Base-by-base conservation (phyloP, 495 filamentous ascomycete species). In the Aspergillus hancockii region DNA sequence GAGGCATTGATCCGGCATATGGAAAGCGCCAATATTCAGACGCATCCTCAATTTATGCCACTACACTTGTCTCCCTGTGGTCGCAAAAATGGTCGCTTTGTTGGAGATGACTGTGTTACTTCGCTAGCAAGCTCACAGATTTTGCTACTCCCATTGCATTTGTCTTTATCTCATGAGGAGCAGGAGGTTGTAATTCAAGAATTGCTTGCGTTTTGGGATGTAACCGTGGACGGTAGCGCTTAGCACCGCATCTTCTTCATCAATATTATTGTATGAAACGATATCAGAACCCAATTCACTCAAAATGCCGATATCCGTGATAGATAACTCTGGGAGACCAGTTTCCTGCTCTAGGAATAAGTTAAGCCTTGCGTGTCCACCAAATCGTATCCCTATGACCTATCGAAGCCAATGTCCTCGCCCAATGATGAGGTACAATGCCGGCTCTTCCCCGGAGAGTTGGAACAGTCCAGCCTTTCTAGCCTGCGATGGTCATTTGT, bases 11-110 rank as follows among this genome's bases (percentile, higher is more conserved):
- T 58, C 8, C 3, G 25, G 1, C 45, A 36, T 50, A 47, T 66
- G 56, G 49, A 45, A 2, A 30, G 31, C 1, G 25, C n/a, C 18
- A 40, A 43, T 6, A 50, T 66, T 21, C 32, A 45, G 22, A 38
- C 45, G 7, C 62, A 62, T 25, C 53, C 63, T 1, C 63, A 63
- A 19, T 66, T 63, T 46, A 54, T 63, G 55, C 63, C 63, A 0
- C 28, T 66, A 7, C 61, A 66, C 40, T 56, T 43, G 0, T 61
- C 58, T 3, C 58, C 52, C 5, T 56, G 30, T 16, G 58, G 52
- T 2, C 30, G 14, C 19, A 2, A 8, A n/a, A 22, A 50, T 36
- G 52, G 58, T 23, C 45, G 34, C 6, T 61, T 61, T 23, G 10
- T 16, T 1, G 55, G 55, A 4, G 31, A n/a, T 21, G 60, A 58